These are phyloP conservation scores for Opeltia flavorubescens DNA, from an alignment of 495 filamentous ascomycete genomes.

Conservation along the genomic window DNA sequence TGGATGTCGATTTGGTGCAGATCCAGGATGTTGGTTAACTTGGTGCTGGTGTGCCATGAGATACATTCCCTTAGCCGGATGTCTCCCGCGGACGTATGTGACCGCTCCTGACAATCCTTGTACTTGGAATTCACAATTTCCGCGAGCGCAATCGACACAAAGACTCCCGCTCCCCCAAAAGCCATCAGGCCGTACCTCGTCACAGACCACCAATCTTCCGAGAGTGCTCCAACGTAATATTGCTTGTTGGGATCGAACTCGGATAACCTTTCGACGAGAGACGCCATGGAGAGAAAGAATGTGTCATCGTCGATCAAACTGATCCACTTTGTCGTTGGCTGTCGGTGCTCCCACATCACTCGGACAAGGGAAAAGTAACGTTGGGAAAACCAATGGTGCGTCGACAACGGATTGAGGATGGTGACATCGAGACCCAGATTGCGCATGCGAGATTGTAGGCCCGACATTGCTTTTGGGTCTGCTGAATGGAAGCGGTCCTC, in stretches of 20 bases:
- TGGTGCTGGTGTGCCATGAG: conserved; percentile 37
- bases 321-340: conserved; percentile 43
- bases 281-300: conserved; percentile 50
- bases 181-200: conserved; percentile 48
- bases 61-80: conserved; percentile 50
- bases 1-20: conserved; percentile 51
- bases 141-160: conserved; percentile 46
- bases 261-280: conserved; percentile 36
- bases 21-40: conserved; percentile 41
- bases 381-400: conserved; percentile 41
- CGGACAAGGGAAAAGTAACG: conserved; percentile 51
- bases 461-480: conserved; percentile 23
- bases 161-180: conserved; percentile 56
- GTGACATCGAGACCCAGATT: conserved; percentile 38
- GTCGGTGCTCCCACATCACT: conserved; percentile 37
- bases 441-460: conserved; percentile 34
- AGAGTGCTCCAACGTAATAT: conserved; percentile 47
- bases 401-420: conserved; percentile 27
- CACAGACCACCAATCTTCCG: conserved; percentile 47
- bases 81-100: conserved; percentile 40
- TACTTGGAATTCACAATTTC: conserved; percentile 36
- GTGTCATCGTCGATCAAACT: conserved; percentile 61
- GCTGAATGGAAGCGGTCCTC: conserved; percentile 6
- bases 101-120: conserved; percentile 36
- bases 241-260: conserved; percentile 38